Conservation (phyloP, 108 stramenopile species). For the Nannochloropsis gaditana region DNA sequence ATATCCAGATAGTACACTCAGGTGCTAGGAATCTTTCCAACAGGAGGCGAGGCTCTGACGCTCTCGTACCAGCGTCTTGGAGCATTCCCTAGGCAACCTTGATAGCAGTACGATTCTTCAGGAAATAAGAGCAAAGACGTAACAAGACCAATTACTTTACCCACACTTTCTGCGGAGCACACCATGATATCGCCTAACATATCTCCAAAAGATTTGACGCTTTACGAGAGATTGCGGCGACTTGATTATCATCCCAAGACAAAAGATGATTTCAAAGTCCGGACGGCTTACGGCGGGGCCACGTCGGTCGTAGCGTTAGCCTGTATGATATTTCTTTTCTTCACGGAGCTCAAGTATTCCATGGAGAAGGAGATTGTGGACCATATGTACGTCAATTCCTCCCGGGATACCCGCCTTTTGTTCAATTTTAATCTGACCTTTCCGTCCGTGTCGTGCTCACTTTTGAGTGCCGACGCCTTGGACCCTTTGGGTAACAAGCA, state of each 20-base stretch:
- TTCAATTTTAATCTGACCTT: slow-evolving; percentile 81
- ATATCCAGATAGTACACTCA: too few species aligned
- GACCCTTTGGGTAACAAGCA: slow-evolving; percentile 61
- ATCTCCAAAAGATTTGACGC: background rate
- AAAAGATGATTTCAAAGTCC: slow-evolving; percentile 24
- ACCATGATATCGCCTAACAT: slow-evolving; percentile 6
- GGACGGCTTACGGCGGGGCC: slow-evolving; percentile 20
- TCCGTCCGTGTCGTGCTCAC: slow-evolving; percentile 65
- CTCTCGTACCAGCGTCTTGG: too few species aligned
- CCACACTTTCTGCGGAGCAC: too few species aligned
- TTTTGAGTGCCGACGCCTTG: slow-evolving; percentile 76
- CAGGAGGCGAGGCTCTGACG: too few species aligned
- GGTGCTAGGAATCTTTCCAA: too few species aligned
- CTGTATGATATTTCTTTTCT: slow-evolving; percentile 34
- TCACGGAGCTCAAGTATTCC: slow-evolving; percentile 42
- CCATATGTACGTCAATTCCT: slow-evolving; percentile 76
- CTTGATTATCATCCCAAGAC: slow-evolving; percentile 23
- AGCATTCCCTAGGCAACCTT: too few species aligned
- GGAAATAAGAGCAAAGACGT: too few species aligned
- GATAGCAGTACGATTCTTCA: too few species aligned
- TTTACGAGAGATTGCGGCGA: background rate
- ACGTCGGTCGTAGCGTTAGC: slow-evolving; percentile 26
- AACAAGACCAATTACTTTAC: too few species aligned
- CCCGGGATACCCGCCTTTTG: slow-evolving; percentile 50
- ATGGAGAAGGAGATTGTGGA: slow-evolving; percentile 37